phyloP scores from a whole-genome alignment of 345 rosid genomes.

The Firmiana major region DNA sequence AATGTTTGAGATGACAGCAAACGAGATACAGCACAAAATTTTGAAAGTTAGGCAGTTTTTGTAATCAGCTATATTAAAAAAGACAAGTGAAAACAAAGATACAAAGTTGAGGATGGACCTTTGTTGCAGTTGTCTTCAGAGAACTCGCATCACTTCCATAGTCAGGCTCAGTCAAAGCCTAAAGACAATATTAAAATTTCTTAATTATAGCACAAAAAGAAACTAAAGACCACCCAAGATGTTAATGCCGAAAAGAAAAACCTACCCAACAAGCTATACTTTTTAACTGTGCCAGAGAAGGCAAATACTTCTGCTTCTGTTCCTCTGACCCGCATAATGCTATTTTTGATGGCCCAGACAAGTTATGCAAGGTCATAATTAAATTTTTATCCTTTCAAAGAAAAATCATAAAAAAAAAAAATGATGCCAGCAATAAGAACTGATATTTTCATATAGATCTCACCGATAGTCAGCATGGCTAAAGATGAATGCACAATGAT shows the following conservation, averaged over 20 bases:
- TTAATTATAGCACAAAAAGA: slow-evolving; percentile 1
- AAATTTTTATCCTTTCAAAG: neutral
- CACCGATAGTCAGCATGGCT: slow-evolving; percentile 97
- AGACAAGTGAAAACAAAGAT: neutral
- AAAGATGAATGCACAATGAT: slow-evolving; percentile 82
- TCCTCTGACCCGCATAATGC: slow-evolving; percentile 90
- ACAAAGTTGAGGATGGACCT: slow-evolving; percentile 43
- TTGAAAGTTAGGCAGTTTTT: neutral
- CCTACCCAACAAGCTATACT: slow-evolving; percentile 90
- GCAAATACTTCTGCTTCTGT: slow-evolving; percentile 79
- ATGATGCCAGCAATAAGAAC: neutral
- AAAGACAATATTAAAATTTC: slow-evolving; percentile 9
- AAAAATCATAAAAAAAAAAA: neutral
- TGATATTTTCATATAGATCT: slow-evolving; percentile 19
- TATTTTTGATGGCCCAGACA: slow-evolving; percentile 39
- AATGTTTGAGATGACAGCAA: slow-evolving; percentile 11
- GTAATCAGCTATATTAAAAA: neutral
- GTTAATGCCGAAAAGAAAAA: slow-evolving; percentile 8
- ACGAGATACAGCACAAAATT: slow-evolving; percentile 14
- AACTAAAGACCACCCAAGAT: neutral
- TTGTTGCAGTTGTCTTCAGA: slow-evolving; percentile 73
- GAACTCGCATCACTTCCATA: slow-evolving; percentile 97
- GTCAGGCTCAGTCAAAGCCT: slow-evolving; percentile 96
- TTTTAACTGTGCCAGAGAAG: slow-evolving; percentile 70
- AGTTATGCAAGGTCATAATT: slow-evolving; percentile 10